Percentiles rank a stretch among this genome's conserved stretches.
phyloP scores from a whole-genome alignment of 1,284 basidiomycete genomes.

The Malassezia vespertilionis region DNA sequence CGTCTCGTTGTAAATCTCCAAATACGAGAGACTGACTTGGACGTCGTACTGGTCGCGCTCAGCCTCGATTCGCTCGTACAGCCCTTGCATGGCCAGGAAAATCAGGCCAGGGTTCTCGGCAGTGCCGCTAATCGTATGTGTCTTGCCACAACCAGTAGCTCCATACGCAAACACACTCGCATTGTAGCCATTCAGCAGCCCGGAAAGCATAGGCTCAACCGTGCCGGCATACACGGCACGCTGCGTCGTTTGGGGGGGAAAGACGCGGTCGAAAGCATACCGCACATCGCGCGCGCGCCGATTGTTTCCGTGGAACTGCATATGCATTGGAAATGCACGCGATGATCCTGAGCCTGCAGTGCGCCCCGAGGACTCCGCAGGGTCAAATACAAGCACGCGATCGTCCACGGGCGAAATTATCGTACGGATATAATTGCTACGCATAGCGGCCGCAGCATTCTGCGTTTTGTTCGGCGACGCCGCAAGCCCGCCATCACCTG shows the following conservation, averaged over 20 bases:
- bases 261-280: slow-evolving; percentile 45
- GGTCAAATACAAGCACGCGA: slow-evolving; percentile 45
- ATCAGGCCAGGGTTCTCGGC: slow-evolving; percentile 42
- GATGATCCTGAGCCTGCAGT: not conserved
- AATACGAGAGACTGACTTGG: slow-evolving; percentile 40
- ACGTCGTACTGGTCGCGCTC: slow-evolving; percentile 35
- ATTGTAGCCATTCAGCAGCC: slow-evolving; percentile 43
- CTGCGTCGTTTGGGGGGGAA: slow-evolving; percentile 34
- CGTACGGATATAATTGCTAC: slow-evolving; percentile 29
- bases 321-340: not conserved
- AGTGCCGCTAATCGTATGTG: slow-evolving; percentile 45
- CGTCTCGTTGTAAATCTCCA: slow-evolving; percentile 47
- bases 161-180: slow-evolving; percentile 47
- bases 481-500: slow-evolving; percentile 44
- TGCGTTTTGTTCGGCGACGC: slow-evolving; percentile 30
- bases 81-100: slow-evolving; percentile 46
- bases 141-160: slow-evolving; percentile 47
- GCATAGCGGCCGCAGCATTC: slow-evolving; percentile 12
- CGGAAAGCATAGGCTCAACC: slow-evolving; percentile 38
- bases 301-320: slow-evolving; percentile 12
- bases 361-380: slow-evolving; percentile 22
- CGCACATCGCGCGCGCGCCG: slow-evolving; percentile 31
- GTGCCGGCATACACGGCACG: slow-evolving; percentile 39
- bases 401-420: slow-evolving; percentile 44
- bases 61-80: slow-evolving; percentile 41